Evolutionary conservation across 2,329 filamentous ascomycete species (phyloP).

Genomic region (Fusarium duplospermum): DNA sequence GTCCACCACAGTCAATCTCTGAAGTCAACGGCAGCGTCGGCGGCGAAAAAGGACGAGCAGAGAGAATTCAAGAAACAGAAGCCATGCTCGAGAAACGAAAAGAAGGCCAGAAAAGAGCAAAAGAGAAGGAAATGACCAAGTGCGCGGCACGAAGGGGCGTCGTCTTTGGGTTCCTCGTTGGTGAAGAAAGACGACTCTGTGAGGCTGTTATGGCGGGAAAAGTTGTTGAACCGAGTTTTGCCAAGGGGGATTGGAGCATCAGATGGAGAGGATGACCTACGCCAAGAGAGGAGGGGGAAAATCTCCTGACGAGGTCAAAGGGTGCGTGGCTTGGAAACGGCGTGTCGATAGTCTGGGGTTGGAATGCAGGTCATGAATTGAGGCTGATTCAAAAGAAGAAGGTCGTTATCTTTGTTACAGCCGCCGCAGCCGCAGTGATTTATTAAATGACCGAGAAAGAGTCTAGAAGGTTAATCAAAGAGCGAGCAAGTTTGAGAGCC

Average conservation of each 20-base stretch:
- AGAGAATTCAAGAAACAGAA: conserved; percentile 63
- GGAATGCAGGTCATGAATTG: neutral
- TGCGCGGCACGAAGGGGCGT: conserved; percentile 71
- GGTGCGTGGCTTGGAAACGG: neutral
- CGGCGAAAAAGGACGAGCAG: conserved; percentile 66
- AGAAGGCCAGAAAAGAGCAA: conserved; percentile 57
- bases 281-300: neutral
- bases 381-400: neutral
- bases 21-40: conserved; percentile 68
- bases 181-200: conserved; percentile 54
- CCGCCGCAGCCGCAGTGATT: neutral
- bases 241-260: conserved; percentile 70
- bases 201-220: conserved; percentile 69
- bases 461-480: neutral
- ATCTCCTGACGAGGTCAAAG: neutral
- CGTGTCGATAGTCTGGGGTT: neutral
- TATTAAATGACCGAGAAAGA: neutral
- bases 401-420: neutral
- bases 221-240: conserved; percentile 70
- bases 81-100: conserved; percentile 61
- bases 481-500: neutral
- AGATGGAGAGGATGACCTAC: conserved; percentile 61
- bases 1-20: conserved; percentile 53
- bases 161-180: conserved; percentile 62
- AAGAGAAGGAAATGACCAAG: conserved; percentile 68